phyloP scores from a whole-genome alignment of 257 asterid species.

The Leptodermis oblonga region DNA sequence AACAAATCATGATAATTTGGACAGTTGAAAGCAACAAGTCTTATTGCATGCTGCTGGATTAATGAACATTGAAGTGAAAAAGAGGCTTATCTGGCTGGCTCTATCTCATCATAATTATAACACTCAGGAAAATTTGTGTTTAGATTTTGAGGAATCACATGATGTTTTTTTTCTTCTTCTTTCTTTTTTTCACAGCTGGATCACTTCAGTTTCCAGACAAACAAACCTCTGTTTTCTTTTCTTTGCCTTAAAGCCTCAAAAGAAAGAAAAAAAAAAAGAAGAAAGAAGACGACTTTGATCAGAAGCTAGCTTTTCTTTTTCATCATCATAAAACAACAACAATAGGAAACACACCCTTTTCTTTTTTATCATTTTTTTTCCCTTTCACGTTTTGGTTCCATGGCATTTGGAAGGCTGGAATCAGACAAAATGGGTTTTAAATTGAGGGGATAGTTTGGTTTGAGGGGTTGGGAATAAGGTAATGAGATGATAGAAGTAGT shows the following conservation, averaged over 20 bases:
- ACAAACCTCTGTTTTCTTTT: too few relatives aligned
- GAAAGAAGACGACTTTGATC: background rate
- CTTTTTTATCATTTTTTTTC: background rate
- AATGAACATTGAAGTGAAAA: constrained; percentile 17
- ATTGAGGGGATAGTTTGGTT: too few relatives aligned
- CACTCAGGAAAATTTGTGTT: background rate
- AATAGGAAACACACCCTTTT: background rate
- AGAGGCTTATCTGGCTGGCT: too few relatives aligned
- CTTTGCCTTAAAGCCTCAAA: too few relatives aligned
- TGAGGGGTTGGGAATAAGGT: too few relatives aligned
- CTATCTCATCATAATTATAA: too few relatives aligned
- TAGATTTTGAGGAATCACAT: too few relatives aligned
- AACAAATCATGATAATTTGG: constrained; percentile 18
- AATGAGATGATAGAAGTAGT: too few relatives aligned
- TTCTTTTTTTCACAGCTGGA: constrained; percentile 17
- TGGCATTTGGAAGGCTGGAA: constrained; percentile 10
- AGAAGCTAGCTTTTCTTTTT: too few relatives aligned
- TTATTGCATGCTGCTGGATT: constrained; percentile 30
- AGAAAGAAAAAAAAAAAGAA: too few relatives aligned
- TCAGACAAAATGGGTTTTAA: constrained; percentile 22
- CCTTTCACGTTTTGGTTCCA: constrained; percentile 3
- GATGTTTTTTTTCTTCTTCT: too few relatives aligned
- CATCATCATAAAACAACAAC: constrained; percentile 15
- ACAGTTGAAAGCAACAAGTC: constrained; percentile 33
- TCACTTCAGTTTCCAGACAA: constrained; percentile 3